A percentile compares a stretch with the other conserved stretches of the same genome.
These are phyloP conservation scores for Diaporthe ilicicola DNA, from an alignment of 2,329 filamentous ascomycete genomes.

Conservation along the genomic window DNA sequence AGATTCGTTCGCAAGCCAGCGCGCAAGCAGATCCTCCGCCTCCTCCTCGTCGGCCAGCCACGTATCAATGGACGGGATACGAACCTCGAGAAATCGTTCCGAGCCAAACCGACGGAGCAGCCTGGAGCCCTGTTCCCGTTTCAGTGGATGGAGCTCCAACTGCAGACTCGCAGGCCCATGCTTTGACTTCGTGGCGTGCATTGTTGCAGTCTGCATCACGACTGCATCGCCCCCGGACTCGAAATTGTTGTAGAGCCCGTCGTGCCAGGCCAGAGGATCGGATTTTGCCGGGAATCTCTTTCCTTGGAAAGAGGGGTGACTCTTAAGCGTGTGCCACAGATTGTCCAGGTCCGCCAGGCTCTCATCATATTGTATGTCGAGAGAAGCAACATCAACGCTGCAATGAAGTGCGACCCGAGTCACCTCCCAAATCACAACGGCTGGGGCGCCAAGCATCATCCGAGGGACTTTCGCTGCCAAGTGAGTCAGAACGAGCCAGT, in stretches of 20 bases:
- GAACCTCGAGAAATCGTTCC: conserved; percentile 66
- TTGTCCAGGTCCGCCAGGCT: conserved; percentile 53
- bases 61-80: conserved; percentile 52
- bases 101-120: conserved; percentile 65
- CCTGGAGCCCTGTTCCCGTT: conserved; percentile 59
- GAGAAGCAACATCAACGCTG: conserved; percentile 47
- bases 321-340: conserved; percentile 44
- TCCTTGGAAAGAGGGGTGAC: conserved; percentile 46
- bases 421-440: conserved; percentile 62
- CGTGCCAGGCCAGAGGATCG: conserved; percentile 54
- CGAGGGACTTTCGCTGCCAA: conserved; percentile 39
- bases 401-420: conserved; percentile 58
- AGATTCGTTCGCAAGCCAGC: conserved; percentile 49
- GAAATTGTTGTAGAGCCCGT: conserved; percentile 43
- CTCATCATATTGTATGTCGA: conserved; percentile 48
- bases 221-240: conserved; percentile 15
- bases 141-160: conserved; percentile 58
- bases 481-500: neutral
- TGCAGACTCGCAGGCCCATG: conserved; percentile 53
- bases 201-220: conserved; percentile 28
- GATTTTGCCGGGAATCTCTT: conserved; percentile 59
- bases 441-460: conserved; percentile 53
- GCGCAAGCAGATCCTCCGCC: conserved; percentile 45
- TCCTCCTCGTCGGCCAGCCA: conserved; percentile 44
- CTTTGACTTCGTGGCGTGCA: conserved; percentile 26